Evolutionary conservation across 805 yeast species (phyloP).

Genomic region (Blastobotrys mokoenaii): DNA sequence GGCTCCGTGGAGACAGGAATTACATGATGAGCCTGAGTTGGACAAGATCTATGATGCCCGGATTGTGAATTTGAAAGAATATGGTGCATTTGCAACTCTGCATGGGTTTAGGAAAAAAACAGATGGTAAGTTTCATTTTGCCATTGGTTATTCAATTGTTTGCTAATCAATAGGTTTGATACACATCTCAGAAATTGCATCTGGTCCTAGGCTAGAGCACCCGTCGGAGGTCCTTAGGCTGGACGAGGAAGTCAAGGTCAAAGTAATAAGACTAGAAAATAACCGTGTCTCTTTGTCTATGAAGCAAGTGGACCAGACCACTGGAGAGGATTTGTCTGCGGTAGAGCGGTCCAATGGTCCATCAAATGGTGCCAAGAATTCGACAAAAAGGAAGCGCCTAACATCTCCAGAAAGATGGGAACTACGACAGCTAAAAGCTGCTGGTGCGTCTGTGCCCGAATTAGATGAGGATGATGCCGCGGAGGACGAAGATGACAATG

Average conservation of each 20-base stretch:
- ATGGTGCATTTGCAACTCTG: constrained; percentile 72
- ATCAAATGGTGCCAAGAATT: constrained; percentile 5
- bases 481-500: constrained; percentile 28
- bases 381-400: constrained; percentile 39
- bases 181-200: constrained; percentile 61
- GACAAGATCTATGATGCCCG: constrained; percentile 52
- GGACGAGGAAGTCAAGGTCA: constrained; percentile 59
- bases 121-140: too few relatives aligned
- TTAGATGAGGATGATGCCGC: constrained; percentile 64
- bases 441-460: constrained; percentile 61
- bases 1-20: too few relatives aligned
- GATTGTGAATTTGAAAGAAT: constrained; percentile 51
- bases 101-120: constrained; percentile 28
- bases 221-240: constrained; percentile 51
- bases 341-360: neutral
- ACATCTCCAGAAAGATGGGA: constrained; percentile 93
- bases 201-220: constrained; percentile 39
- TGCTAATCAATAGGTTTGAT: constrained; percentile 42
- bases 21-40: constrained; percentile 26
- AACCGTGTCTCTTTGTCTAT: constrained; percentile 48
- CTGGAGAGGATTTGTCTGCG: constrained; percentile 53
- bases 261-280: constrained; percentile 42
- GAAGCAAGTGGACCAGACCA: constrained; percentile 62
- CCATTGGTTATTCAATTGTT: too few relatives aligned
- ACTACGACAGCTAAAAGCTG: constrained; percentile 67